Conservation (phyloP, 306 rosid genomes). For the Ammopiptanthus mongolicus region DNA sequence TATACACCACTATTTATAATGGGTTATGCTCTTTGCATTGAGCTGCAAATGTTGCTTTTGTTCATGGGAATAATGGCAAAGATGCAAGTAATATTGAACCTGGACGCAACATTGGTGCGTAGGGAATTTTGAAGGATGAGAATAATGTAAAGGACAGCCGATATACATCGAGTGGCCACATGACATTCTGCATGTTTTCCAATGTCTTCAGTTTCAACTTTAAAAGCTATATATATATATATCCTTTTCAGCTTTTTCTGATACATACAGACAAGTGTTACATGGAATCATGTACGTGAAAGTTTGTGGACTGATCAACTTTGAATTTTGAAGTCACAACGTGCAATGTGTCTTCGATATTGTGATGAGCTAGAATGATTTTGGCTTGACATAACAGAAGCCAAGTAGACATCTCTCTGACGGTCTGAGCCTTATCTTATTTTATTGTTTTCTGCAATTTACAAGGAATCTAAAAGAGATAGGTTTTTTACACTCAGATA, state of each 20-base stretch:
- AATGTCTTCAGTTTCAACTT: background rate
- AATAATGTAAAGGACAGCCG: constrained; percentile 14
- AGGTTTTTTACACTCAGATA: too few species aligned
- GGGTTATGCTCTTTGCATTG: background rate
- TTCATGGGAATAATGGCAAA: constrained; percentile 8
- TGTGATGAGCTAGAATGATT: background rate
- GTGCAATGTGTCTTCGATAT: too few species aligned
- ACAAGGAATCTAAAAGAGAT: background rate
- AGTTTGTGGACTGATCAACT: too few species aligned
- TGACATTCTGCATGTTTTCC: constrained; percentile 24
- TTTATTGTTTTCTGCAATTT: background rate
- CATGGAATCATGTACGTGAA: constrained; percentile 17
- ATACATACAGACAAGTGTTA: background rate
- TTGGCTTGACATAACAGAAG: background rate
- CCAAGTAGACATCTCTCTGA: background rate
- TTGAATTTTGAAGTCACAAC: too few species aligned
- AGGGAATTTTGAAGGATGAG: constrained; percentile 3
- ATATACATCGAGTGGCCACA: constrained; percentile 26
- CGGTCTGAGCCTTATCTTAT: background rate
- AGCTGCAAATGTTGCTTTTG: constrained; percentile 19
- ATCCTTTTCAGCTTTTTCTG: constrained; percentile 15
- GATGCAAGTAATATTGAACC: constrained; percentile 27
- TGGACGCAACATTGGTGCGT: constrained; percentile 34
- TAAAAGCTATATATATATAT: background rate
- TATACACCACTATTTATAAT: constrained; percentile 12